Conservation (phyloP, 352 stramenopile genomes). For the Pythium plurisporium region DNA sequence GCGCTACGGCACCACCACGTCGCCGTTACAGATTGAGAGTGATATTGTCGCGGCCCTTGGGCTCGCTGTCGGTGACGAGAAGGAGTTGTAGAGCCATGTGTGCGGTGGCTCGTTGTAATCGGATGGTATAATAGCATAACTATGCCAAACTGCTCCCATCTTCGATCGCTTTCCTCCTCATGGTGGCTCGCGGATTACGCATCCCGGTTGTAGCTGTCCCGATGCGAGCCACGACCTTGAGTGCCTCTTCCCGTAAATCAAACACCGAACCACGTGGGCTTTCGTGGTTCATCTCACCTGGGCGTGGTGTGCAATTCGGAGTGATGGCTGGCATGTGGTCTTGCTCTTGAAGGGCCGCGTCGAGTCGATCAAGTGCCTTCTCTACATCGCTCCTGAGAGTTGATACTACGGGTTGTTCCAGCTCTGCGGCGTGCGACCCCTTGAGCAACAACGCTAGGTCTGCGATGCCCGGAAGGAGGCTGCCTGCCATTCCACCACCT, state of each 20-base stretch:
- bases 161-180: background rate
- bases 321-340: background rate
- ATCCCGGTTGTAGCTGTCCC: background rate
- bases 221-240: slow-evolving; percentile 9
- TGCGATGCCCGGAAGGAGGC: slow-evolving; percentile 1
- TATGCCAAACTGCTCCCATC: background rate
- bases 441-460: background rate
- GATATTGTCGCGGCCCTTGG: slow-evolving; percentile 56
- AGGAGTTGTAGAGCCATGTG: slow-evolving; percentile 2
- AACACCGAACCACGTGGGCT: slow-evolving; percentile 5
- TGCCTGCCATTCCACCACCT: background rate
- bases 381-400: slow-evolving; percentile 1
- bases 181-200: background rate
- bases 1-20: slow-evolving; percentile 65
- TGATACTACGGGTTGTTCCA: background rate
- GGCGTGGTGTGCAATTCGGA: background rate
- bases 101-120: background rate
- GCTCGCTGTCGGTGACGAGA: background rate
- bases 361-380: slow-evolving; percentile 14
- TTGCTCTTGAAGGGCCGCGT: slow-evolving; percentile 5
- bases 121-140: background rate
- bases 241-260: slow-evolving; percentile 12
- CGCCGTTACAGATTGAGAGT: slow-evolving; percentile 54
- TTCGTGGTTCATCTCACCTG: background rate
- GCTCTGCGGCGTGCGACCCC: background rate